phyloP scores from a whole-genome alignment of 805 yeast species.

The Naumovozyma dairenensis region DNA sequence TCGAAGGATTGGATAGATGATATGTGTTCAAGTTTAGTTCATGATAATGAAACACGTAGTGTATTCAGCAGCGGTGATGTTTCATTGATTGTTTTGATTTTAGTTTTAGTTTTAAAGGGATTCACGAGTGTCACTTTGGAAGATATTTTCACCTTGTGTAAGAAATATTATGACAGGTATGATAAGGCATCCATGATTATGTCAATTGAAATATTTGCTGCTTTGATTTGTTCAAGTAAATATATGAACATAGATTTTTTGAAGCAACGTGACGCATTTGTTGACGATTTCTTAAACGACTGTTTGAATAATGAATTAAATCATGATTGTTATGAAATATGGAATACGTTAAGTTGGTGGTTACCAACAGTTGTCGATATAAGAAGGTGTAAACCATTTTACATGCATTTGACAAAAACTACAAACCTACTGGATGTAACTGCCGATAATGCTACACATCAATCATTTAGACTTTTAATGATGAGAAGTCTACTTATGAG shows the following conservation, averaged over 20 bases:
- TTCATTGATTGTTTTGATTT: constrained; percentile 41
- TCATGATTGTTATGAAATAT: constrained; percentile 62
- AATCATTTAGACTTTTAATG: constrained; percentile 47
- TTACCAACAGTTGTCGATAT: constrained; percentile 53
- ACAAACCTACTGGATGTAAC: constrained; percentile 33
- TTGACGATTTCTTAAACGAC: constrained; percentile 35
- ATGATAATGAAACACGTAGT: constrained; percentile 61
- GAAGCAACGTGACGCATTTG: constrained; percentile 35
- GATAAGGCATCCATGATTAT: constrained; percentile 74
- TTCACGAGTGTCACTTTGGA: constrained; percentile 33
- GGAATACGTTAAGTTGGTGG: constrained; percentile 75
- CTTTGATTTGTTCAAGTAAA: constrained; percentile 44
- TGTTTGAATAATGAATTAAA: constrained; percentile 51
- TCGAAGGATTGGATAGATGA: constrained; percentile 49
- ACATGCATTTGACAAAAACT: constrained; percentile 37
- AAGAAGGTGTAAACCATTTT: constrained; percentile 52
- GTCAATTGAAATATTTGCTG: constrained; percentile 59
- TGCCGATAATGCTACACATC: constrained; percentile 54
- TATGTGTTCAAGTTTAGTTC: constrained; percentile 42
- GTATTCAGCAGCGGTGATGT: constrained; percentile 61
- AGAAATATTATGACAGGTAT: constrained; percentile 44
- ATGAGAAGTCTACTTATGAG: constrained; percentile 41
- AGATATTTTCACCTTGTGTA: constrained; percentile 44
- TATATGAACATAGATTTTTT: constrained; percentile 30
- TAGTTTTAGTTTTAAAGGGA: constrained; percentile 39